A percentile compares a stretch with the other conserved stretches of the same genome.
Evolutionary conservation across 2,329 filamentous ascomycete genomes (phyloP).

Genomic region (Trichocomaceae sp.): DNA sequence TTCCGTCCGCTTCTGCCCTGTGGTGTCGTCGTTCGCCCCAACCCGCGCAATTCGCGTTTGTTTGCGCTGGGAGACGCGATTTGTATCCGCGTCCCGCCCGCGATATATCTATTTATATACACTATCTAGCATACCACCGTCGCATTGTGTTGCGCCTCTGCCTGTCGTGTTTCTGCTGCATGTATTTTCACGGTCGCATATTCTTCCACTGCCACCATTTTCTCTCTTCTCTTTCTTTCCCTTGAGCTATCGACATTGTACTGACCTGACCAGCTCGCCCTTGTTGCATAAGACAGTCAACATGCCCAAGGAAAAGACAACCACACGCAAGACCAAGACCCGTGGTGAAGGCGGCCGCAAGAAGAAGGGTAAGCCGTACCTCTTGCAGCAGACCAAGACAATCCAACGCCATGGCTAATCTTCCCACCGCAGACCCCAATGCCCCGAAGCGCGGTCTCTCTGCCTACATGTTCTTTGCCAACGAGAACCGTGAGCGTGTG

Average conservation of each 20-base stretch:
- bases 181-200: conserved; percentile 12
- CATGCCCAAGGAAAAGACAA: conserved; percentile 63
- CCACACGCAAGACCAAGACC: conserved; percentile 55
- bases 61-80: conserved; percentile 10
- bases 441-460: conserved; percentile 98
- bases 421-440: conserved; percentile 66
- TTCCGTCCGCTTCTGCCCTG: background rate
- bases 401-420: background rate
- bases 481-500: conserved; percentile 97
- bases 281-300: conserved; percentile 25
- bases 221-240: background rate
- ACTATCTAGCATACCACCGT: background rate
- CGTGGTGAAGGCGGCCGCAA: conserved; percentile 54
- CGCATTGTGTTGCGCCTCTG: background rate
- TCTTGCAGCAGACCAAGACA: background rate
- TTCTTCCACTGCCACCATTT: background rate
- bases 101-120: background rate
- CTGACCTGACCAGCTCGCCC: conserved; percentile 9
- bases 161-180: background rate
- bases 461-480: conserved; percentile 99
- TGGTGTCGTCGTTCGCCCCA: background rate
- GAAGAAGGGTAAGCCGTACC: conserved; percentile 59
- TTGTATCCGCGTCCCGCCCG: conserved; percentile 11
- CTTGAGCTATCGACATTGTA: too few species aligned
- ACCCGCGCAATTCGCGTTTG: background rate